Conservation (phyloP, 768 basidiomycete species). For the Exidia glandulosa region DNA sequence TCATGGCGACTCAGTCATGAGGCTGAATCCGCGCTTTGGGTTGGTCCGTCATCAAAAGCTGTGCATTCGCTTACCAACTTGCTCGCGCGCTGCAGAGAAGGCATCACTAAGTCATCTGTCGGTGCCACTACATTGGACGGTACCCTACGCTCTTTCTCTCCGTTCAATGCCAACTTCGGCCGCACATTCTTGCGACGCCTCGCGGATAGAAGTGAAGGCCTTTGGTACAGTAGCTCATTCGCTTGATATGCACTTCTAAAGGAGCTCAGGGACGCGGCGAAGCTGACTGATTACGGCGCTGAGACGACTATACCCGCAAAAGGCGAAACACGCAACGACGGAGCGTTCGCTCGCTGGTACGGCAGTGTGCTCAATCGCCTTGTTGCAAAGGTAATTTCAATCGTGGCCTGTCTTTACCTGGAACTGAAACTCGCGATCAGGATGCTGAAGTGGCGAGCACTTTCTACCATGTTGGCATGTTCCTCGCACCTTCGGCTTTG, state of each 20-base stretch:
- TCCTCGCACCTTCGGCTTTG: too few relatives aligned
- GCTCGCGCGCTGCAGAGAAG: neutral
- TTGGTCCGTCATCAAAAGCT: neutral
- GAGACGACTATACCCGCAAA: neutral
- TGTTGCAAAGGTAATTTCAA: too few relatives aligned
- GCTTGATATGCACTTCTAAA: neutral
- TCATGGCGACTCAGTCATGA: neutral
- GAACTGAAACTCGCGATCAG: too few relatives aligned
- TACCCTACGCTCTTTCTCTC: neutral
- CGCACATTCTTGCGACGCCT: neutral
- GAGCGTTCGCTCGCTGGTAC: neutral
- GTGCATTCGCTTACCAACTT: neutral
- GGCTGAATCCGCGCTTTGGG: neutral
- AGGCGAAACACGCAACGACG: neutral
- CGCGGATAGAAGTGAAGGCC: neutral
- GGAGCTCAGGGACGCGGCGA: neutral
- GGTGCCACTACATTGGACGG: neutral
- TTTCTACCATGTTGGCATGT: too few relatives aligned
- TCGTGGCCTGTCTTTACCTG: too few relatives aligned
- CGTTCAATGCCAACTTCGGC: neutral
- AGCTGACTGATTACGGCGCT: neutral
- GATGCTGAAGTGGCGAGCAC: too few relatives aligned
- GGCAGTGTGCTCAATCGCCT: too few relatives aligned
- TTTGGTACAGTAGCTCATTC: neutral
- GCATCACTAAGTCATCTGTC: neutral